Conservation (phyloP, 2,329 filamentous ascomycete genomes). For the Rhynchosporium graminicola region DNA sequence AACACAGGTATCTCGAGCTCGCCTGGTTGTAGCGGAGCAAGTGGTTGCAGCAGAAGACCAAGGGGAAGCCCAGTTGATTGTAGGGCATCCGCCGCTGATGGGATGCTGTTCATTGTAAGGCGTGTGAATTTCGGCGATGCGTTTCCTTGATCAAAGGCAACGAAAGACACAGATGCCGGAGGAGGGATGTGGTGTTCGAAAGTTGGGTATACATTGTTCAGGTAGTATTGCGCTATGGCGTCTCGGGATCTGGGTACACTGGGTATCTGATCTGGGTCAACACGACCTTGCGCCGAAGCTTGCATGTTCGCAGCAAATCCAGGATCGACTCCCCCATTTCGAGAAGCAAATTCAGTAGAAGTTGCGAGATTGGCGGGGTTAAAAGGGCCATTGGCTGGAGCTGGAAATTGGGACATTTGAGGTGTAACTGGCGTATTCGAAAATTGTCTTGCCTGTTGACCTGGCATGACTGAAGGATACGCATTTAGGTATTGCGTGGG, state of each 20-base stretch:
- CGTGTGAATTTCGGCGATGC: slow-evolving; percentile 92
- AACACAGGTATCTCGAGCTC: slow-evolving; percentile 87
- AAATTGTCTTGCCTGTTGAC: slow-evolving; percentile 47
- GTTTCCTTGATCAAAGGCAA: slow-evolving; percentile 95
- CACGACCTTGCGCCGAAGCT: slow-evolving; percentile 68
- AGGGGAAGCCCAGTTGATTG: slow-evolving; percentile 80
- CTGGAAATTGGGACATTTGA: slow-evolving; percentile 60
- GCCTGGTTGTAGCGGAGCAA: slow-evolving; percentile 79
- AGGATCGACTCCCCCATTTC: slow-evolving; percentile 42
- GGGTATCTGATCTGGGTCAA: slow-evolving; percentile 90
- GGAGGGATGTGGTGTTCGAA: slow-evolving; percentile 93
- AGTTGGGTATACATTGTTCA: slow-evolving; percentile 87
- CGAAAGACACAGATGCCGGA: slow-evolving; percentile 82
- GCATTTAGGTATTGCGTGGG: slow-evolving; percentile 61
- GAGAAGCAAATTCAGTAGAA: slow-evolving; percentile 50
- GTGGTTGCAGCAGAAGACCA: slow-evolving; percentile 83
- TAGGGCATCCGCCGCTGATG: slow-evolving; percentile 77
- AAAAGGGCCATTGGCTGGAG: slow-evolving; percentile 55
- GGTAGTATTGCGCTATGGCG: slow-evolving; percentile 76
- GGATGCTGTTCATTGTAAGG: slow-evolving; percentile 91
- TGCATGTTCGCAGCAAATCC: slow-evolving; percentile 50
- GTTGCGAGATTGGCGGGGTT: slow-evolving; percentile 46
- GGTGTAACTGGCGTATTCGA: slow-evolving; percentile 48
- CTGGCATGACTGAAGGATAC: slow-evolving; percentile 46
- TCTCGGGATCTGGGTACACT: slow-evolving; percentile 88